phyloP scores from a whole-genome alignment of 768 basidiomycete species.

The Mycena galopus region DNA sequence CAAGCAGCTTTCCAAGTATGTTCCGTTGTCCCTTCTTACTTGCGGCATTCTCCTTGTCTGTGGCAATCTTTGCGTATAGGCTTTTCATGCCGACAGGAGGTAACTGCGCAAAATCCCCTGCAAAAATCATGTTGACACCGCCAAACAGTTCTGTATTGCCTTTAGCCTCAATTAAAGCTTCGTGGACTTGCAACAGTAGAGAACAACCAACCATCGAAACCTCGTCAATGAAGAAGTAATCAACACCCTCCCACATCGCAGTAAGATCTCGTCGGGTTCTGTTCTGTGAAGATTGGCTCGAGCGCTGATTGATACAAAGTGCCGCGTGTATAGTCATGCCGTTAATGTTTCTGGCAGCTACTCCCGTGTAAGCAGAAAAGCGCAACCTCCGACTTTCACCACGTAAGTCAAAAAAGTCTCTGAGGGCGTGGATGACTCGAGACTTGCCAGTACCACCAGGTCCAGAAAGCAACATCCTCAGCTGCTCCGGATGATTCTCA shows the following conservation, averaged over 20 bases:
- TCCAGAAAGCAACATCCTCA: conserved; percentile 53
- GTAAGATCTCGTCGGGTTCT: conserved; percentile 36
- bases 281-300: conserved; percentile 2
- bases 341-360: conserved; percentile 53
- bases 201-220: conserved; percentile 55
- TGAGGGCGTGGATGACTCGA: conserved; percentile 51
- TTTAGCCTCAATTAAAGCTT: conserved; percentile 49
- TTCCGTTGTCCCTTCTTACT: background rate
- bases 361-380: conserved; percentile 51
- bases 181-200: conserved; percentile 46
- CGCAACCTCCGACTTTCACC: conserved; percentile 43
- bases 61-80: conserved; percentile 36
- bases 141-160: conserved; percentile 49
- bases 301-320: conserved; percentile 35
- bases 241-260: conserved; percentile 41
- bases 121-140: conserved; percentile 56
- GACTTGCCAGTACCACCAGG: conserved; percentile 61
- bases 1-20: no score
- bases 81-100: conserved; percentile 49
- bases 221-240: conserved; percentile 53
- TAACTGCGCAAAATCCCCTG: conserved; percentile 47
- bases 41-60: conserved; percentile 17
- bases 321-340: conserved; percentile 57
- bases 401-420: conserved; percentile 43
- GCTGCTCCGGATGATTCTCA: conserved; percentile 22